Evolutionary conservation across 2,329 filamentous ascomycete species (phyloP).

Genomic region (Alternaria gaisen): DNA sequence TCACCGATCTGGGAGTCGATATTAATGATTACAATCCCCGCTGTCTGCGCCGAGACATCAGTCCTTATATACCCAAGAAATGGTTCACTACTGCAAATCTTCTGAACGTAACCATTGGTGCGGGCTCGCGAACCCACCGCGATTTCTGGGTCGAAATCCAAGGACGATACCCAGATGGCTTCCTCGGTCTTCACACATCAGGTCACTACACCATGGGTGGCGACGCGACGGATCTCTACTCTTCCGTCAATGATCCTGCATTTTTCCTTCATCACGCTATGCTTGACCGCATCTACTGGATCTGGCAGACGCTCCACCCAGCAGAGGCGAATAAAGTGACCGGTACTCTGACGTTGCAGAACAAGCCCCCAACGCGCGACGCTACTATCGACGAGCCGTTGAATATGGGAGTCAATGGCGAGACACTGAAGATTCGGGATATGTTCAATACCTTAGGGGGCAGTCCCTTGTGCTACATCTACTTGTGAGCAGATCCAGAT

Average conservation of each 20-base stretch:
- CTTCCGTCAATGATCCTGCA: slow-evolving; percentile 10
- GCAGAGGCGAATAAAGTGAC: slow-evolving; percentile 11
- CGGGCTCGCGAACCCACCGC: not conserved
- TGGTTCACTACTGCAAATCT: slow-evolving; percentile 10
- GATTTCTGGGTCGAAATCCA: slow-evolving; percentile 12
- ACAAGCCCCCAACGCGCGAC: slow-evolving; percentile 2
- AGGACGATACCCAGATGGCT: slow-evolving; percentile 9
- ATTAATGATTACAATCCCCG: slow-evolving; percentile 7
- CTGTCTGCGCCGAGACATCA: slow-evolving; percentile 9
- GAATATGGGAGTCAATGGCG: slow-evolving; percentile 3
- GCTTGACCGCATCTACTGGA: slow-evolving; percentile 13
- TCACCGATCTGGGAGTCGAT: slow-evolving; percentile 1
- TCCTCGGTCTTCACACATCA: slow-evolving; percentile 9
- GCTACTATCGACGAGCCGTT: slow-evolving; percentile 14
- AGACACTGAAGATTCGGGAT: slow-evolving; percentile 12
- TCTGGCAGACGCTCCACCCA: slow-evolving; percentile 13
- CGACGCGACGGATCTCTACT: slow-evolving; percentile 8
- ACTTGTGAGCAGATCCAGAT: not conserved
- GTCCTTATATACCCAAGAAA: slow-evolving; percentile 7
- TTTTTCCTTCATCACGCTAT: slow-evolving; percentile 13
- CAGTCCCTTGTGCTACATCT: slow-evolving; percentile 8
- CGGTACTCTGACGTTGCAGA: slow-evolving; percentile 5
- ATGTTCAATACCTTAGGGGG: slow-evolving; percentile 8
- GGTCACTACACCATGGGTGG: slow-evolving; percentile 2
- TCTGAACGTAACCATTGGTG: slow-evolving; percentile 6